Evolutionary conservation across 495 filamentous ascomycete genomes (phyloP), one percentile per base, ranked within the genome.

Genomic region (Geoglossum glabrum): DNA sequence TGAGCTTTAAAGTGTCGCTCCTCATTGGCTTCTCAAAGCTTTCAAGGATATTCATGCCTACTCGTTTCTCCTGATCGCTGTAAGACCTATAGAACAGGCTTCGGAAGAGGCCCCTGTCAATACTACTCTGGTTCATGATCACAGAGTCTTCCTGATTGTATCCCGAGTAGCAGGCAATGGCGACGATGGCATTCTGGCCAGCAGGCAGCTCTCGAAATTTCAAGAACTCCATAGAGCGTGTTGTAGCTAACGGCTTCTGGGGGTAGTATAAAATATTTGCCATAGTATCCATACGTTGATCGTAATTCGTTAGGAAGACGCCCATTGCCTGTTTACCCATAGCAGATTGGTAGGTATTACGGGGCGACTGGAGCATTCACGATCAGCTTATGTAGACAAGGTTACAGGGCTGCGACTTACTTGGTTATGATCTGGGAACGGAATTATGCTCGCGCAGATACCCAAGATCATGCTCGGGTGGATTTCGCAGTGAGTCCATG

Each of bases 311-410:
- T 36, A 97, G 77, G 74, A 94, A 95, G 58, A 96, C 87, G 64
- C 92, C 92, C 93, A 99, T 99, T 52, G 92, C 92, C 76, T 99
- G 92, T 73, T 99, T 99, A 72, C 92, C 92, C 92, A 99, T 99
- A 65, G 92, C 92, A 63, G 92, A 95, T 66, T 99, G 93, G 71
- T 97, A 97, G 3, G 92, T 99, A 67, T 97, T 97, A 82, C 93
- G 79, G 60, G 92, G 92, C 59, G 89, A 95, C 79, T 88, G 60
- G 3, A 56, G 28, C 34, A 56, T 47, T 65, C 28, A 34, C 11
- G 4, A 15, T 57, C 19, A 52, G 49, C 49, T 15, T 28, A 27
- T 31, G 11, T 1, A 52, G 57, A 51, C 40, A 27, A 19, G 13
- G 23, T 27, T 45, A 51, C n/a, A 33, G 5, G 26, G 43, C 36